Conservation (phyloP, 2,329 filamentous ascomycete species). For the Blastomyces emzantsi region DNA sequence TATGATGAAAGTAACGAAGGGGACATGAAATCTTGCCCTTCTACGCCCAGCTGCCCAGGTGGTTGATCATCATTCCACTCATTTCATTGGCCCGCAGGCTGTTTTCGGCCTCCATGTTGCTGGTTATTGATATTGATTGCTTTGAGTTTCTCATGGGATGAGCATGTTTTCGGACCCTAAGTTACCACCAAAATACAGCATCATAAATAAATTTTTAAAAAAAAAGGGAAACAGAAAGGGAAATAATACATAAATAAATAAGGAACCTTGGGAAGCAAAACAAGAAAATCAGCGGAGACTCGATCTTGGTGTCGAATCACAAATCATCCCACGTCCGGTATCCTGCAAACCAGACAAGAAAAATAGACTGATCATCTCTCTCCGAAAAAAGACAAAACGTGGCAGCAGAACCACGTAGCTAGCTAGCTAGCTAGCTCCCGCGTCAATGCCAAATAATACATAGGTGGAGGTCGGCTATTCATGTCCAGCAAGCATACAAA, state of each 20-base stretch:
- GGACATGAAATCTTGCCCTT: background rate
- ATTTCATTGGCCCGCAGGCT: background rate
- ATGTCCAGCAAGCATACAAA: background rate
- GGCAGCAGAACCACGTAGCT: background rate
- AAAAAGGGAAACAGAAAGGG: background rate
- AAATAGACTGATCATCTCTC: background rate
- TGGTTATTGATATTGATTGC: background rate
- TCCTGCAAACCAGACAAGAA: background rate
- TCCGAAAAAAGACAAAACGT: background rate
- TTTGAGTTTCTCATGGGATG: background rate
- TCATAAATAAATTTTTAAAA: background rate
- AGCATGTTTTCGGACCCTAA: background rate
- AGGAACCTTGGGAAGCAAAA: background rate
- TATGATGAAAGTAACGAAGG: background rate
- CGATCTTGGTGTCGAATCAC: slow-evolving; percentile 1
- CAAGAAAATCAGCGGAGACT: background rate
- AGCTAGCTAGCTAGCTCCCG: too few species aligned
- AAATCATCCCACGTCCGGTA: background rate
- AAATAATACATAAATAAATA: too few species aligned
- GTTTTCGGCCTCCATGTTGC: background rate
- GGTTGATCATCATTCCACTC: background rate
- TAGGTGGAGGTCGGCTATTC: background rate
- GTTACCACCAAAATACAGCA: background rate
- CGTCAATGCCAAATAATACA: background rate
- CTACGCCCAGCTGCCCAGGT: background rate